Base-by-base conservation (phyloP, 2,329 filamentous ascomycete species). In the Claviceps pusilla region DNA sequence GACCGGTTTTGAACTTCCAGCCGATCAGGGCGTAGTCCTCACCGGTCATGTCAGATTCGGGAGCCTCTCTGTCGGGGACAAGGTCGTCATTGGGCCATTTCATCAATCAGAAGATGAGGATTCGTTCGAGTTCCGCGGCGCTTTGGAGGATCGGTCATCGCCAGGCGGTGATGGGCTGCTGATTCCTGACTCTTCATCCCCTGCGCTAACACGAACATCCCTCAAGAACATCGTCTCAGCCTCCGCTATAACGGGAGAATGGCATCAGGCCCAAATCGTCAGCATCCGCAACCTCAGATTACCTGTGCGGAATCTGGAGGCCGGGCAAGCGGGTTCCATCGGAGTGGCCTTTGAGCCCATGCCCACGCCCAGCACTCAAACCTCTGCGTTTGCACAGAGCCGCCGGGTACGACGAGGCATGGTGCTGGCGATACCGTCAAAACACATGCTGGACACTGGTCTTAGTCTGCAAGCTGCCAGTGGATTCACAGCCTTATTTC, bases 271-370 rank as follows among this genome's bases (percentile, higher is more conserved):
- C 6, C 83, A 79, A 47, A 82, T 97, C 53, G 83, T 87, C 48
- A 97, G 90, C 61, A 83, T 96, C 47, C 84, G 91, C 28, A 95
- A 95, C 61, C 74, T 98, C 9, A 82, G 91, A 5, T 74, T 96
- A 3, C 88, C 91, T 0, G 89, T 96, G 0, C 80, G 82, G 49
- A 80, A 77, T 0, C 76, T 97, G 7, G 77, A 83, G 51, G 77
- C 83, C 16, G 89, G 88, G 10, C 91, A 98, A 68, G 89, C 91
- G 6, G 93, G 91, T 0, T 96, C 90, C 0, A 78, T 98, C 53
- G 91, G 90, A 0, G 73, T 97, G 51, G 76, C 85, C 3, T 76
- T 85, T n/a, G 72, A 77, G 37, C 61, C 68, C 7, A 37, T 11
- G 35, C 35, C 9, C 35, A 37, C 9, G 35, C 10, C 35, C 35